Evolutionary conservation across 2,329 filamentous ascomycete species (phyloP), one percentile per base, ranked within the genome.

Genomic region (Neonectria coccinea): DNA sequence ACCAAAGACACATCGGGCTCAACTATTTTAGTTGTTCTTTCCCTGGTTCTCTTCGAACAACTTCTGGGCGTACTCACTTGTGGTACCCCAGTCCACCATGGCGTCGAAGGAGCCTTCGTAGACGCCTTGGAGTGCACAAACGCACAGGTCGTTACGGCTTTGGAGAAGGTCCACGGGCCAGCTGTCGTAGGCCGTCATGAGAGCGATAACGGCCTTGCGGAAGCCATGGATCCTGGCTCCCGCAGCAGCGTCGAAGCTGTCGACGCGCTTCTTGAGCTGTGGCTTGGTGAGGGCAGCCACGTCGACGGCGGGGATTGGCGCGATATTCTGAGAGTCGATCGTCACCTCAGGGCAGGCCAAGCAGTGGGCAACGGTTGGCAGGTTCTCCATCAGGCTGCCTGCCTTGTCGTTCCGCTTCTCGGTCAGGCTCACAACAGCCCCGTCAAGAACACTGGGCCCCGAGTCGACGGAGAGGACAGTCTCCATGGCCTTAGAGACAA

Each of bases 201-300:
- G 10, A 16, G 51, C 51, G 12, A 61, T 5, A 25, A 61, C 25
- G 4, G 48, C 31, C 42, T 39, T 61, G 31, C 58, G 58, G 9
- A 61, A 22, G 51, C 31, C 2, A 27, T 25, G 12, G 10, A 61
- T 36, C 31, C 14, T 50, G 8, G n/a, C 16, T 10, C 16, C 20
- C 16, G 25, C 25, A 10, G 50, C 50, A 18, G 29, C 16, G 16
- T n/a, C 29, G 33, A 56, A 55, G 7, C 16, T 11, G 11, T 42
- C 44, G 14, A 50, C 14, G 7, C 50, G 33, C 51, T 20, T 48
- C 42, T 56, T 48, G 20, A 61, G 29, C 42, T 54, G 9, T n/a
- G 51, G 41, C 44, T 31, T 61, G 11, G n/a, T 61, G 58, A 56
- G 31, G 5, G 3, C 5, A 8, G 18, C 6, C 10, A 29, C 7